phyloP scores from a whole-genome alignment of 768 basidiomycete species.

The Lanmaoa pseudosensibilis region DNA sequence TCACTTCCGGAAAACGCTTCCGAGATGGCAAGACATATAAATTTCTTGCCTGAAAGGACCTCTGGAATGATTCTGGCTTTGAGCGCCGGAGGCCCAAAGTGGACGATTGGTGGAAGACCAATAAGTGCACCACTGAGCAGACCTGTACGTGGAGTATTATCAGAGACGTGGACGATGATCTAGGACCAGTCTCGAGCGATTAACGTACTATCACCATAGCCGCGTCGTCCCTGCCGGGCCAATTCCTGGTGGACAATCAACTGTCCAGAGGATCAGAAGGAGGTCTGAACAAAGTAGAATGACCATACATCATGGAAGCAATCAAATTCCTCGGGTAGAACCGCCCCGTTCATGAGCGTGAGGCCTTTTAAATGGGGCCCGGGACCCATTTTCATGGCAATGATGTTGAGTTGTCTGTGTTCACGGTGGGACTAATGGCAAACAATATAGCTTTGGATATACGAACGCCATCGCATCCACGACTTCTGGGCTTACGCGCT shows the following conservation, averaged over 20 bases:
- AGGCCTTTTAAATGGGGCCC: slow-evolving; percentile 84
- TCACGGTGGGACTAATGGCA: not conserved
- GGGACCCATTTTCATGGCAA: slow-evolving; percentile 68
- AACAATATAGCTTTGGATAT: not conserved
- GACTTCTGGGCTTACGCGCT: slow-evolving; percentile 49
- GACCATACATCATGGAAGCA: slow-evolving; percentile 76
- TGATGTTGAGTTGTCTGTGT: slow-evolving; percentile 41
- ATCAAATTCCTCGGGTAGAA: slow-evolving; percentile 51
- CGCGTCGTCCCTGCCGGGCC: slow-evolving; percentile 63
- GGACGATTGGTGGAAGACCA: too few relatives aligned
- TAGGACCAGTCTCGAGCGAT: not conserved
- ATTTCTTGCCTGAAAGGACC: too few relatives aligned
- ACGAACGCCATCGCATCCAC: slow-evolving; percentile 53
- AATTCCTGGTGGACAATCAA: slow-evolving; percentile 81
- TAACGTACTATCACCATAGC: slow-evolving; percentile 72
- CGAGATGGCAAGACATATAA: too few relatives aligned
- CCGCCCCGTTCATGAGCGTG: slow-evolving; percentile 70
- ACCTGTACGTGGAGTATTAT: slow-evolving; percentile 26
- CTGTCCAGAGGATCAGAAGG: slow-evolving; percentile 31
- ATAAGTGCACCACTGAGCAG: too few relatives aligned
- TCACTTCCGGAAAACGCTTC: too few relatives aligned
- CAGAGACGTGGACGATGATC: not conserved
- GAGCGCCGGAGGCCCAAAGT: too few relatives aligned
- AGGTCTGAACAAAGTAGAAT: not conserved
- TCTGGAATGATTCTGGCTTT: too few relatives aligned